Base-by-base conservation (phyloP, 345 rosid genomes). In the Rhodomyrtus tomentosa region DNA sequence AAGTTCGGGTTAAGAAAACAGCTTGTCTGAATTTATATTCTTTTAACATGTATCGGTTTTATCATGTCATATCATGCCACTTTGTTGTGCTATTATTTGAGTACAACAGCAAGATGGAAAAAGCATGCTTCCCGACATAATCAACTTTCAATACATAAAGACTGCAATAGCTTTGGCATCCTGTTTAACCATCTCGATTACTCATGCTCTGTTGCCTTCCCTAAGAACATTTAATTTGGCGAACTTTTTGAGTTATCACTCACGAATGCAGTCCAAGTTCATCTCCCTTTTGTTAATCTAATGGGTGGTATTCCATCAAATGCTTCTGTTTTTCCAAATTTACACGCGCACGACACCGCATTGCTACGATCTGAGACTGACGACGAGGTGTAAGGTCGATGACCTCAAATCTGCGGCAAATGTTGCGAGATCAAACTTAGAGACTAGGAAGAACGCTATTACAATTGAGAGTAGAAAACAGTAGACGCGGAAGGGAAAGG, bases 151-250 rank as follows among this genome's bases (percentile, higher is more conserved):
- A 2, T 32, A 1, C 0, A 62, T 32, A 62, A 29, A 62, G n/a
- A 9, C 0, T 9, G 4, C 45, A 1, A 36, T 0, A 20, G 0
- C 1, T 68, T 18, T 10, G 7, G 0, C 13, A 18, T 0, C 1
- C 13, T 2, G 0, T 32, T 21, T 0, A 2, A 2, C 40, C 7
- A 32, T 68, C 6, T 32, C 6, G 1, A 32, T 32, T 68, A 18
- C 45, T 68, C 45, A 32, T 68, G 45, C 45, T 68, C 9, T 2
- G 24, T 7, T 8, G 36, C 24, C 36, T 1, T 3, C 3, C 6
- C 18, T 18, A 32, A 32, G 45, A 68, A 68, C 45, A 68, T 32
- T 7, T 0, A 32, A 68, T 22, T 10, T 18, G 2, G 2, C 7
- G 11, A 62, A 29, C 73, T 59, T 59, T 0, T 59, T 0, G 5